phyloP scores from a whole-genome alignment of 176 grass and related monocot species.

The Echinochloa phyllopogon region DNA sequence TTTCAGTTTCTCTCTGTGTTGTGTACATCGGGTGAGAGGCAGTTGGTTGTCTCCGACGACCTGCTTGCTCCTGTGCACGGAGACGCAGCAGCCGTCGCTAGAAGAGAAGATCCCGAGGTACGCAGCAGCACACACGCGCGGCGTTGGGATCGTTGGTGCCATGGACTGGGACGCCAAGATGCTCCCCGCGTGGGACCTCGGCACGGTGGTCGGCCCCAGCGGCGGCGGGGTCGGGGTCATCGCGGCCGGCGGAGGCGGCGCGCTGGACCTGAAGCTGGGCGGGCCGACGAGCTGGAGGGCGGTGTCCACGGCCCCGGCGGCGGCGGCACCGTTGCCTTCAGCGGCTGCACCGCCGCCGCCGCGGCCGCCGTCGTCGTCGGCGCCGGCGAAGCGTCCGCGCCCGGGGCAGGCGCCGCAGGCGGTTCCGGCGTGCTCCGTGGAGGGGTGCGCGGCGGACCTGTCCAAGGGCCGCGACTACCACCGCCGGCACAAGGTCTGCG shows the following conservation, averaged over 20 bases:
- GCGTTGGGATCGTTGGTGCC: not conserved
- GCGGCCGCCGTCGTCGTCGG: not conserved
- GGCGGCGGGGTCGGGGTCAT: not conserved
- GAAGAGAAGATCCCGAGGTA: constrained; percentile 17
- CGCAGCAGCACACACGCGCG: too few relatives aligned
- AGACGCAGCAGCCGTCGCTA: not conserved
- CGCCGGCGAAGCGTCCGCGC: constrained; percentile 52
- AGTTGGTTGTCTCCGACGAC: constrained; percentile 10
- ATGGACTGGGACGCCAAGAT: constrained; percentile 88
- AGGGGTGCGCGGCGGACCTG: constrained; percentile 86
- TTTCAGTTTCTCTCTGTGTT: constrained; percentile 1
- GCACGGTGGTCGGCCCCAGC: constrained; percentile 59
- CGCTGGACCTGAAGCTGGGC: constrained; percentile 80
- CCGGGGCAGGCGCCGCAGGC: constrained; percentile 45
- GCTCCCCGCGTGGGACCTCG: constrained; percentile 66
- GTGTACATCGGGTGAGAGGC: constrained; percentile 20
- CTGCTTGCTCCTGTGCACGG: not conserved
- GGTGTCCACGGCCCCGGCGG: not conserved
- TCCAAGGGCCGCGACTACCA: constrained; percentile 91
- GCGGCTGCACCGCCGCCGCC: not conserved
- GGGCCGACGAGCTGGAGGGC: constrained; percentile 58
- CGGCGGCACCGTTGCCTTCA: not conserved
- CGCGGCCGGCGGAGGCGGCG: not conserved
- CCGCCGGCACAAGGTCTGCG: constrained; percentile 96
- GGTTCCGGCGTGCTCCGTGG: constrained; percentile 65